Percentiles rank a stretch among this genome's conserved stretches.
Conservation (phyloP, 345 rosid genomes). For the Eucalyptus coolabah region DNA sequence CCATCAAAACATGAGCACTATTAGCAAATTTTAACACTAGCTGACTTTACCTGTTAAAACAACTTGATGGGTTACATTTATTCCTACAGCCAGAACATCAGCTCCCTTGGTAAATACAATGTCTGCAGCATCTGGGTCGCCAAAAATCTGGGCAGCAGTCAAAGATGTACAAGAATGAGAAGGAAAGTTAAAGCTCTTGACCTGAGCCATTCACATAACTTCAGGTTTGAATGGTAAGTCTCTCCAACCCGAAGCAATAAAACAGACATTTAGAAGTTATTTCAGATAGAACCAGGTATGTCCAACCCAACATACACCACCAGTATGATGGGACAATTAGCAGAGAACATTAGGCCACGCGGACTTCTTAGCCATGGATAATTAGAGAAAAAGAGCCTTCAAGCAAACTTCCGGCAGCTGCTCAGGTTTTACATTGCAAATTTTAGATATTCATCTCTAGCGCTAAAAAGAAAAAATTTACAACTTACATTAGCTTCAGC, state of each 20-base stretch:
- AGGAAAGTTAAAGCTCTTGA: background rate
- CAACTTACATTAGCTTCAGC: slow-evolving; percentile 83
- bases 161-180: background rate
- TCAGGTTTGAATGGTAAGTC: background rate
- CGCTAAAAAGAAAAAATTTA: background rate
- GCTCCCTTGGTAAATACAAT: too few species aligned
- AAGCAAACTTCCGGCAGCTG: background rate
- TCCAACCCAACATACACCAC: background rate
- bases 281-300: background rate
- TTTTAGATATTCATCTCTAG: too few species aligned
- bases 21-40: too few species aligned
- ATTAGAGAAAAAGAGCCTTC: background rate
- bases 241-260: background rate
- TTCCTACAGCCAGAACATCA: too few species aligned
- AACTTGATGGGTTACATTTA: too few species aligned
- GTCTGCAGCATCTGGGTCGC: too few species aligned
- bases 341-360: background rate
- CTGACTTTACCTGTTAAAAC: too few species aligned
- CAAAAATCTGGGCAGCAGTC: too few species aligned
- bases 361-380: too few species aligned
- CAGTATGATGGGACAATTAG: background rate
- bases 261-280: too few species aligned
- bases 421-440: background rate
- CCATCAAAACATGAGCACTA: too few species aligned
- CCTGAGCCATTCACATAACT: background rate